A percentile compares a stretch with the other conserved stretches of the same genome.
phyloP scores from a whole-genome alignment of 768 basidiomycete species.

The Zangia roseola region DNA sequence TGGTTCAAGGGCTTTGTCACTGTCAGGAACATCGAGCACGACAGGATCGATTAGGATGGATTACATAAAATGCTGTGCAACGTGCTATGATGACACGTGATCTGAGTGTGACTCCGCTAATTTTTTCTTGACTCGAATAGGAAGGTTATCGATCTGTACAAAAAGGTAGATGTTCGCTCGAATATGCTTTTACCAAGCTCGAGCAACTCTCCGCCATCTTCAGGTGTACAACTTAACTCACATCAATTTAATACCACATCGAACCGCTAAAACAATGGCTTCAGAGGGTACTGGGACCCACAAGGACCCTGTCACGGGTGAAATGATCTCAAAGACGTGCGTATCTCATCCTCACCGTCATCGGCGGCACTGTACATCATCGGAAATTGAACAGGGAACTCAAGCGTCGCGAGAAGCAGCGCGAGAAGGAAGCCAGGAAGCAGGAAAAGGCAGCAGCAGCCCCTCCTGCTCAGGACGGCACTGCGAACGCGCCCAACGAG shows the following conservation, averaged over 20 bases:
- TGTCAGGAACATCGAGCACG: slow-evolving; percentile 19
- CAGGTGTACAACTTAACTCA: neutral
- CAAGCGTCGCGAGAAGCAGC: slow-evolving; percentile 88
- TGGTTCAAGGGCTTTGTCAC: slow-evolving; percentile 10
- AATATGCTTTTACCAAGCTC: slow-evolving; percentile 21
- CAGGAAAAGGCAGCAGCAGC: slow-evolving; percentile 67
- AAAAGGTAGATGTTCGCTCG: slow-evolving; percentile 26
- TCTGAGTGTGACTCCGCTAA: slow-evolving; percentile 3
- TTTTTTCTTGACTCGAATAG: slow-evolving; percentile 27
- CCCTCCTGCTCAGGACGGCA: slow-evolving; percentile 33
- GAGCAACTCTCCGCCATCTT: slow-evolving; percentile 9
- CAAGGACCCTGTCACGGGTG: slow-evolving; percentile 88
- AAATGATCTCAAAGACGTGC: slow-evolving; percentile 95
- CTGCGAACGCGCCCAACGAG: slow-evolving; percentile 52
- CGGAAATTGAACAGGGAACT: slow-evolving; percentile 63
- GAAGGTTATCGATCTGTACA: slow-evolving; percentile 27
- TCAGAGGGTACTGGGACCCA: slow-evolving; percentile 37
- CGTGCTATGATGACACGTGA: slow-evolving; percentile 6
- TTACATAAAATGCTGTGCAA: slow-evolving; percentile 25
- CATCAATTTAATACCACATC: slow-evolving; percentile 6
- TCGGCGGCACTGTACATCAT: slow-evolving; percentile 28
- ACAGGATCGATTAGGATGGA: slow-evolving; percentile 30
- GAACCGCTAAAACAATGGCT: slow-evolving; percentile 34
- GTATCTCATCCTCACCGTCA: slow-evolving; percentile 30
- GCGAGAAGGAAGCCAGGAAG: slow-evolving; percentile 71